Conservation (phyloP, 345 rosid species). For the Melaleuca quinquenervia region DNA sequence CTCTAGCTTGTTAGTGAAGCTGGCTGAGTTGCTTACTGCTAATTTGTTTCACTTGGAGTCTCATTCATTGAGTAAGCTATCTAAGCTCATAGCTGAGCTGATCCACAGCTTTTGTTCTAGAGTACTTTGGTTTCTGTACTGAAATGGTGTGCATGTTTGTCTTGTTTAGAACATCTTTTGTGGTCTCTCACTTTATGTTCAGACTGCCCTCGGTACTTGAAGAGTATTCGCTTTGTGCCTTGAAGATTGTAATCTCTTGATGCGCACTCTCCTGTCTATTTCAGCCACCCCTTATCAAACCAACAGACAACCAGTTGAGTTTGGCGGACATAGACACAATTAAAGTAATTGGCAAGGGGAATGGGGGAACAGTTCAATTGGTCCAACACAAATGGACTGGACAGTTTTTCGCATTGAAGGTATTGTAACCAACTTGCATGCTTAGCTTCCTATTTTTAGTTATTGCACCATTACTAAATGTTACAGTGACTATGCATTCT, state of each 20-base stretch:
- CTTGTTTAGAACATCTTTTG: not conserved
- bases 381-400: conserved; percentile 97
- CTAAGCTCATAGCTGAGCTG: not conserved
- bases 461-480: not conserved
- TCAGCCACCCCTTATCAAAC: conserved; percentile 63
- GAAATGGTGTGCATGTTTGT: not conserved
- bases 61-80: not conserved
- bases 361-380: conserved; percentile 84
- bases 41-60: not conserved
- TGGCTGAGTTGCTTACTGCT: not conserved
- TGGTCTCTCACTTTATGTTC: not conserved
- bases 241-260: not conserved
- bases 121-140: not conserved
- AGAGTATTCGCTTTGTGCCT: not conserved
- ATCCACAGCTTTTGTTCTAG: not conserved
- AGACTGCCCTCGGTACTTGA: not conserved
- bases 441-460: not conserved
- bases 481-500: not conserved
- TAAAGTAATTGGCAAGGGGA: conserved; percentile 88
- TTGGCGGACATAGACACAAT: conserved; percentile 66
- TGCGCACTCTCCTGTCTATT: not conserved
- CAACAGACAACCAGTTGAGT: conserved; percentile 66
- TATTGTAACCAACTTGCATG: not conserved
- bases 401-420: conserved; percentile 90
- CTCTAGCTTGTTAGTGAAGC: not conserved